A percentile compares a stretch with the other conserved stretches of the same genome.
Conservation (phyloP, 805 yeast species). For the Candida chauliodis region DNA sequence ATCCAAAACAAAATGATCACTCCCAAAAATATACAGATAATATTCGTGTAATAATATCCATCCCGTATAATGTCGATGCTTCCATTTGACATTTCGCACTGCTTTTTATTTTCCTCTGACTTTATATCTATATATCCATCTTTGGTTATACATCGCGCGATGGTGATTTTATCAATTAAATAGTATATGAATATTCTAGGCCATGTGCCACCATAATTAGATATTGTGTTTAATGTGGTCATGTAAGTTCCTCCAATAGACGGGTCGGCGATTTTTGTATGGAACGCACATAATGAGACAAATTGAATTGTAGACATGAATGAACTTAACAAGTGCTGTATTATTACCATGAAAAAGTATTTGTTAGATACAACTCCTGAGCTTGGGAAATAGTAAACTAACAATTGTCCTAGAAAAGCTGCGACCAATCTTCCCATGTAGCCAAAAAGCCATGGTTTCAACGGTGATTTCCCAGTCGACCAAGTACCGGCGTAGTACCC, state of each 20-base stretch:
- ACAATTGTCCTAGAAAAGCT: conserved; percentile 69
- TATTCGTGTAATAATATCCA: conserved; percentile 81
- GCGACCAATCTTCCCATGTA: conserved; percentile 77
- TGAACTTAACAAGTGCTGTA: conserved; percentile 81
- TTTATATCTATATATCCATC: conserved; percentile 13
- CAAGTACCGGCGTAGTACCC: conserved; percentile 96
- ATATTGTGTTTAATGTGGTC: conserved; percentile 90
- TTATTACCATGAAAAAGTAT: conserved; percentile 68
- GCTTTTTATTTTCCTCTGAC: conserved; percentile 38
- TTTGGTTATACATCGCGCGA: conserved; percentile 49
- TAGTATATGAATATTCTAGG: conserved; percentile 78
- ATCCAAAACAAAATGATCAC: conserved; percentile 65
- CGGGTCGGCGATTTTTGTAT: conserved; percentile 94
- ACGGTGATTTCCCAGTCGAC: conserved; percentile 76
- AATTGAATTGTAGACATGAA: conserved; percentile 95
- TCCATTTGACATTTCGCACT: conserved; percentile 58
- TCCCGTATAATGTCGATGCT: conserved; percentile 53
- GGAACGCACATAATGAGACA: conserved; percentile 92
- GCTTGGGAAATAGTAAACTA: conserved; percentile 70
- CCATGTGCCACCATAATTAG: conserved; percentile 97
- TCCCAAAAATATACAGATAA: conserved; percentile 69
- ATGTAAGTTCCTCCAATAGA: conserved; percentile 95
- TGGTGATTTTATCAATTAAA: conserved; percentile 76
- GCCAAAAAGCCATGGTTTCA: conserved; percentile 88
- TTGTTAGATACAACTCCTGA: conserved; percentile 42